phyloP scores from a whole-genome alignment of 2,329 filamentous ascomycete species.

The Colletotrichum sp. region DNA sequence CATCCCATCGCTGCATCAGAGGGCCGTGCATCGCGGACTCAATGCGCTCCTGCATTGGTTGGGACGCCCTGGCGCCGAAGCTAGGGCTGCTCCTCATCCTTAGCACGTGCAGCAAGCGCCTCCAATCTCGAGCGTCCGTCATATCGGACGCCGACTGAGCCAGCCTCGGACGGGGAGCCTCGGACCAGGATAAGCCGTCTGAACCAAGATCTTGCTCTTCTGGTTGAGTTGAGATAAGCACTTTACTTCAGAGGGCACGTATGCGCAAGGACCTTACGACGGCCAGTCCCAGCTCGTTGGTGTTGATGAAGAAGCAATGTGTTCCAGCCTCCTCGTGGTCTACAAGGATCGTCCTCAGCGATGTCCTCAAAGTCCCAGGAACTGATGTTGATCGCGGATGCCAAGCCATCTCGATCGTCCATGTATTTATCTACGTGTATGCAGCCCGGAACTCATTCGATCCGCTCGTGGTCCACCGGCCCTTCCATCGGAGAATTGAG shows the following conservation, averaged over 20 bases:
- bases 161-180: neutral
- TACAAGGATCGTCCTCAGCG: neutral
- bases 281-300: neutral
- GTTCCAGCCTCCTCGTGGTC: neutral
- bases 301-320: neutral
- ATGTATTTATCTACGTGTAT: neutral
- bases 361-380: neutral
- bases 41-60: neutral
- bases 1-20: conserved; percentile 3
- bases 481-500: neutral
- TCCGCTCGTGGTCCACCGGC: neutral
- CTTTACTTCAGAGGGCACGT: neutral
- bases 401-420: neutral
- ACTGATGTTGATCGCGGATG: neutral
- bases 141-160: neutral
- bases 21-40: neutral
- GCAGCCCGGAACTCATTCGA: neutral
- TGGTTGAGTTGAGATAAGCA: neutral
- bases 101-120: neutral
- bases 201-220: neutral
- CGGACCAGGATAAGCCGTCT: neutral
- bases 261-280: neutral
- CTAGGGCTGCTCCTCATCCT: neutral
- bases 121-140: neutral
- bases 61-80: neutral